Percentiles rank a stretch among this genome's conserved stretches.
These are phyloP conservation scores for Xylaria polymorpha DNA, from an alignment of 2,329 filamentous ascomycete genomes.

Conservation along the genomic window DNA sequence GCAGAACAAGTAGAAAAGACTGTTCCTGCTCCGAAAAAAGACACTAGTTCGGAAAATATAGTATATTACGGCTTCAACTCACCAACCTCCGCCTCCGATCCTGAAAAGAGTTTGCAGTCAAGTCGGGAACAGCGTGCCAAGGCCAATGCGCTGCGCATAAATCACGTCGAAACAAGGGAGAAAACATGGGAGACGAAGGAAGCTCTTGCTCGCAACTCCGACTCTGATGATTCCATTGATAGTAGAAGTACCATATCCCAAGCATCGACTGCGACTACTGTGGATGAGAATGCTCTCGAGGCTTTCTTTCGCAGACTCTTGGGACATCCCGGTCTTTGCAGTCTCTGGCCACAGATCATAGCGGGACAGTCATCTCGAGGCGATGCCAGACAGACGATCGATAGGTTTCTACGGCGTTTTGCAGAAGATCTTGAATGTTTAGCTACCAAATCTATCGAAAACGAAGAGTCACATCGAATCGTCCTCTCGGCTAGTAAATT, in stretches of 20 bases:
- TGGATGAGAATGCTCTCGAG: conserved; percentile 19
- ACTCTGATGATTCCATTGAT: conserved; percentile 15
- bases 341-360: conserved; percentile 24
- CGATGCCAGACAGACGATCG: neutral
- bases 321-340: conserved; percentile 1
- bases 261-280: conserved; percentile 10
- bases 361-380: neutral
- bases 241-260: conserved; percentile 10
- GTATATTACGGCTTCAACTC: neutral
- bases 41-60: neutral
- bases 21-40: neutral
- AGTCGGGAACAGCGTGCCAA: neutral
- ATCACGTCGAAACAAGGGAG: neutral
- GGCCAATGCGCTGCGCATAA: neutral
- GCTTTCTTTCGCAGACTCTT: conserved; percentile 12
- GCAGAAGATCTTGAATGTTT: conserved; percentile 23
- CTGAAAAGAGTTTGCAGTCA: neutral
- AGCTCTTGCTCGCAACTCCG: neutral
- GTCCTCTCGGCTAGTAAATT: conserved; percentile 11
- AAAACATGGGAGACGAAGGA: neutral
- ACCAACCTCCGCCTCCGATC: no score
- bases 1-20: neutral
- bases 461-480: neutral
- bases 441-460: neutral
- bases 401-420: conserved; percentile 20